A percentile compares a stretch with the other conserved stretches of the same genome.
phyloP scores from a whole-genome alignment of 1,139 yeast genomes.

The Pneumocystis carinii region DNA sequence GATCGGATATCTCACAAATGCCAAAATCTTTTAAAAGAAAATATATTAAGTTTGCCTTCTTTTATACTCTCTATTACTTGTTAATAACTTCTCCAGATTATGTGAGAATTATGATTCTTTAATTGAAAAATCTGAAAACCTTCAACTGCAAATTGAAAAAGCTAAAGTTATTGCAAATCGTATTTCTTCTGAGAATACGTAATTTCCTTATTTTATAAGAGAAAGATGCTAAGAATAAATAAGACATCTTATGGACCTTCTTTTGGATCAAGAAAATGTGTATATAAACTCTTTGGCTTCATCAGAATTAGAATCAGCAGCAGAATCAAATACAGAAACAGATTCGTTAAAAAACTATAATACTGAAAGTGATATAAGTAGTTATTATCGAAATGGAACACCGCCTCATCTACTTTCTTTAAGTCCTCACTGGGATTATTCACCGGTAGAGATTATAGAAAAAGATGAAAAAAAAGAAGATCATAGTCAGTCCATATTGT shows the following conservation, averaged over 20 bases:
- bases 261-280: background rate
- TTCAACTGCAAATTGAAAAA: background rate
- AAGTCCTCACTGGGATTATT: background rate
- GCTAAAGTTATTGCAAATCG: background rate
- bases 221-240: background rate
- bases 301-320: background rate
- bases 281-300: background rate
- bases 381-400: background rate
- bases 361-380: background rate
- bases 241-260: background rate
- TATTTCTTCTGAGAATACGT: background rate
- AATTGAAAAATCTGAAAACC: background rate
- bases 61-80: background rate
- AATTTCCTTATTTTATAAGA: background rate
- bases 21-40: background rate
- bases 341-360: background rate
- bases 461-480: background rate
- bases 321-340: background rate
- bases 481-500: background rate
- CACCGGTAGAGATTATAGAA: background rate
- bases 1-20: background rate
- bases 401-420: background rate
- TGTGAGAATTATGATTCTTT: background rate
- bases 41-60: background rate
- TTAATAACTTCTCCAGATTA: background rate